phyloP scores from a whole-genome alignment of 2,329 filamentous ascomycete species.

The Aspergillus brunneoviolaceus region DNA sequence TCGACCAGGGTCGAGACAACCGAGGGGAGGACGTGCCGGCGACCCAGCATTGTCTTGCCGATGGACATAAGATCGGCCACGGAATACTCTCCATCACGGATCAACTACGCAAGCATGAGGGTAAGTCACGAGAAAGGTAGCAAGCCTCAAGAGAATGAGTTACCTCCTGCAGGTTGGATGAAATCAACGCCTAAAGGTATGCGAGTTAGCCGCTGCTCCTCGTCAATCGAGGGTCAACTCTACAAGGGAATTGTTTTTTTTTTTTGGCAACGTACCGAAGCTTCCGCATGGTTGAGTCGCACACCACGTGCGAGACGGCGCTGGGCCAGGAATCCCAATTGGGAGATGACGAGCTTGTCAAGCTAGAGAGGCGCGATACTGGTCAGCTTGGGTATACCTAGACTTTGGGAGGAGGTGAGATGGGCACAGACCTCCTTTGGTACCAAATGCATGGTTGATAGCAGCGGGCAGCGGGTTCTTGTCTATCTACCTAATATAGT shows the following conservation, averaged over 20 bases:
- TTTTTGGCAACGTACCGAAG: constrained; percentile 57
- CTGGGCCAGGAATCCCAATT: constrained; percentile 84
- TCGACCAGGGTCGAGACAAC: constrained; percentile 77
- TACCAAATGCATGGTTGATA: constrained; percentile 45
- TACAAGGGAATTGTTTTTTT: background rate
- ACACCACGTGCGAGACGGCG: constrained; percentile 82
- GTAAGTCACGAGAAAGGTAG: background rate
- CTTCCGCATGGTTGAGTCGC: constrained; percentile 85
- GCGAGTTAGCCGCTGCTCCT: constrained; percentile 8
- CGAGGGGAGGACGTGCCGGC: constrained; percentile 83
- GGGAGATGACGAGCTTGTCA: constrained; percentile 92
- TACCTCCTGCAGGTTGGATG: constrained; percentile 85
- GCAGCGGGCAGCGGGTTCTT: constrained; percentile 7
- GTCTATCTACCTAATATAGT: background rate
- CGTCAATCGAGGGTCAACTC: background rate
- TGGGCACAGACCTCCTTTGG: constrained; percentile 44
- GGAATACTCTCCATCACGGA: constrained; percentile 90
- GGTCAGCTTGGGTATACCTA: constrained; percentile 1
- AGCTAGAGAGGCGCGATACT: constrained; percentile 56
- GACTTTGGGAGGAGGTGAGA: background rate
- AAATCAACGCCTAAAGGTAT: constrained; percentile 56
- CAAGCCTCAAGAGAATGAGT: background rate
- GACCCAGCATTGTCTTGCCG: constrained; percentile 87
- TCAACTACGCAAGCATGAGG: constrained; percentile 48
- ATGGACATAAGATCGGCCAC: constrained; percentile 92